Conservation (phyloP, 139 green algal genomes). For the Eudorina sp. region DNA sequence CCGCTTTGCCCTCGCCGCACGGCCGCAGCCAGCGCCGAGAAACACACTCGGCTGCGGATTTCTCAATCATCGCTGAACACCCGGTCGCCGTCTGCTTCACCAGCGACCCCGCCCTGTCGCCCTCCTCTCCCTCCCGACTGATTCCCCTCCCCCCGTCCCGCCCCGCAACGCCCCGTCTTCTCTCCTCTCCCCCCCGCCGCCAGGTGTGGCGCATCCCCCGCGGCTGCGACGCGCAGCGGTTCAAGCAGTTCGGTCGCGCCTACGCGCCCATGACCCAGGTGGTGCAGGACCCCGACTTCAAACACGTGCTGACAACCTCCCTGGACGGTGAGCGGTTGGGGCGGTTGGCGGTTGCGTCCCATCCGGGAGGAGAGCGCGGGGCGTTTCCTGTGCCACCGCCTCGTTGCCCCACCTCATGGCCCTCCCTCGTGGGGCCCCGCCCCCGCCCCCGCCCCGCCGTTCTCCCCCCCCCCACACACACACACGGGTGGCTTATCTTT, state of each 20-base stretch:
- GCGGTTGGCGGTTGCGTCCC: no score
- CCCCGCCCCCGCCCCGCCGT: background rate
- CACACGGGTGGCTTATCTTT: no score
- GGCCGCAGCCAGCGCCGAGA: no score
- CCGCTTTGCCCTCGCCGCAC: no score
- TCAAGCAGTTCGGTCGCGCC: conserved; percentile 46
- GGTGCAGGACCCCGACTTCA: background rate
- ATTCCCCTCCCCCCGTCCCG: background rate
- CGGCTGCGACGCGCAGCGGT: conserved; percentile 38
- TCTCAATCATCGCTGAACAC: background rate
- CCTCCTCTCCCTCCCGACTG: background rate
- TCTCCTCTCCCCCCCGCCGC: background rate
- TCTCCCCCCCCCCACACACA: background rate
- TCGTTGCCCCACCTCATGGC: no score
- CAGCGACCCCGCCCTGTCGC: background rate
- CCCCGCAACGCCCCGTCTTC: no score
- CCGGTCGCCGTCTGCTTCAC: background rate
- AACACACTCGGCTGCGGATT: background rate
- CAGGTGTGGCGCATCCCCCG: conserved; percentile 55
- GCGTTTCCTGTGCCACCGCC: no score
- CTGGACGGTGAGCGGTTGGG: conserved; percentile 31
- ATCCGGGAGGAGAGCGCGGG: no score
- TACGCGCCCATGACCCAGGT: conserved; percentile 30
- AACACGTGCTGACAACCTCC: conserved; percentile 40
- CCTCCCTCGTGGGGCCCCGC: no score